Evolutionary conservation across 2,329 filamentous ascomycete genomes (phyloP).

Genomic region (Parastagonospora avenae): DNA sequence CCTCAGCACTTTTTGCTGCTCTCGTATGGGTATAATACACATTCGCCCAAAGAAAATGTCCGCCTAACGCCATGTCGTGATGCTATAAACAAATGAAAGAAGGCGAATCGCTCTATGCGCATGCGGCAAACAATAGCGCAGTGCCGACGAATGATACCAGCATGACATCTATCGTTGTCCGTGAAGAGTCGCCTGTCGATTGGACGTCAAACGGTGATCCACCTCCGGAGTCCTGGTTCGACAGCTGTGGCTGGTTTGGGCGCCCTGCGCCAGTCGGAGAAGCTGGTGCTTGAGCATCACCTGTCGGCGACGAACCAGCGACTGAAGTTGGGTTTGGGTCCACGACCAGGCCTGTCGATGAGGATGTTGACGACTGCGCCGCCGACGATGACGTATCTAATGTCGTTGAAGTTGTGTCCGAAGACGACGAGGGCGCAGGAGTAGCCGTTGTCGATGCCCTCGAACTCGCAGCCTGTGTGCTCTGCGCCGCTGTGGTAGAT

Average conservation of each 20-base stretch:
- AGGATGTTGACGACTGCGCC: constrained; percentile 8
- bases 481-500: constrained; percentile 5
- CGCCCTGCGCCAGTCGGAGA: constrained; percentile 6
- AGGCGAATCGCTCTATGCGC: constrained; percentile 9
- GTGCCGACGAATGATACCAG: constrained; percentile 18
- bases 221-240: constrained; percentile 47
- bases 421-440: constrained; percentile 1
- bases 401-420: constrained; percentile 2
- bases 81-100: constrained; percentile 11
- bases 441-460: constrained; percentile 3
- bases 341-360: constrained; percentile 11
- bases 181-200: constrained; percentile 26
- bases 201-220: constrained; percentile 54
- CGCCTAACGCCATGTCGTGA: constrained; percentile 3
- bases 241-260: constrained; percentile 35
- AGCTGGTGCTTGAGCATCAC: constrained; percentile 3
- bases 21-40: constrained; percentile 2
- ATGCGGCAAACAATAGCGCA: constrained; percentile 11
- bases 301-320: constrained; percentile 12
- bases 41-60: background rate
- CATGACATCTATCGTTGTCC: constrained; percentile 2
- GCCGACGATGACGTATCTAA: constrained; percentile 4
- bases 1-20: no score
- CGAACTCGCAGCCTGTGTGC: constrained; percentile 6
- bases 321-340: constrained; percentile 23